Base-by-base conservation (phyloP, 2,329 filamentous ascomycete genomes). In the Dactylellina sp. region DNA sequence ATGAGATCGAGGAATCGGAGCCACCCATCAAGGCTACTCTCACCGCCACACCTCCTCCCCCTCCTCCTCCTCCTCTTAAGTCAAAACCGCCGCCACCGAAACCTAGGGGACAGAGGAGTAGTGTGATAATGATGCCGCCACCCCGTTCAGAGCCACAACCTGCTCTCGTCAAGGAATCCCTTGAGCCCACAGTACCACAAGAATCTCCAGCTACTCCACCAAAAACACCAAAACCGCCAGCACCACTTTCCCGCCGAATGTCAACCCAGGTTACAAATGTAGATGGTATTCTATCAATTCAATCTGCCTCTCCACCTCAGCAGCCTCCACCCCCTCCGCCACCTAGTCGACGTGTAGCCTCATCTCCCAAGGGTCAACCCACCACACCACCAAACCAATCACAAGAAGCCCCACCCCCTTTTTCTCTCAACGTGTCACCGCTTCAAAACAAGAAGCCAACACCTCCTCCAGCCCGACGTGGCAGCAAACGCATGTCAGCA, bases 291-390 rank as follows among this genome's bases (percentile, higher is more conserved):
- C 39, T 65, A 14, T 61, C 68, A 12, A 1, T 72, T 0, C 61
- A 28, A 12, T 60, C 50, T n/a, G 18, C 24, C 14, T 42, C 63
- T n/a, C 22, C 39, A 16, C 76, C 76, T 28, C 59, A 55, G 18
- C 14, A 40, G 12, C 46, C 63, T 9, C 68, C 71, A 2, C 75
- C 76, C 1, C 76, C 76, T 4, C 76, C 72, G 6, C 76, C 76
- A 28, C 75, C 76, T 52, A 74, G 76, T 7, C 75, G 76, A 7
- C 64, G 76, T 18, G 52, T 39, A 44, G 72, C 72, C 16, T 22
- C 57, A 2, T 62, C 62, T 1, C 62, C 71, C 11, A 68, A 68
- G 39, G 25, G 9, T 3, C 71, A 75, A 24, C 53, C 61, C n/a
- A 62, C 56, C 5, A 52, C 61, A 28, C 70, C 70, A 22, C 61